Evolutionary conservation across 495 filamentous ascomycete species (phyloP).

Genomic region (Daldinia childiae): DNA sequence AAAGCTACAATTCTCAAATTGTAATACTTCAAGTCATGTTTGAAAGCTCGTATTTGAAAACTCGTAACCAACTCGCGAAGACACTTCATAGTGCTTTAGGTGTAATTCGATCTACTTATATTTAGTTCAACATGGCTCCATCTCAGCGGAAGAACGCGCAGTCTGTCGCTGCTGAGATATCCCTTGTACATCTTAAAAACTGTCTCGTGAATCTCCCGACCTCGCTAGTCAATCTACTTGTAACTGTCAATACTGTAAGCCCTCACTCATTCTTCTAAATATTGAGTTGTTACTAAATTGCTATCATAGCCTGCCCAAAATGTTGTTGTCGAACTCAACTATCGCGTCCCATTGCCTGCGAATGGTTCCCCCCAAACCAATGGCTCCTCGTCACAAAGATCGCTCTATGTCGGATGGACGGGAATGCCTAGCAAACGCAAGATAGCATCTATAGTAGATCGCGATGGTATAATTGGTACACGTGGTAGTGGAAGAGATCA

Average conservation of each 20-base stretch:
- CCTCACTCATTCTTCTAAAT: not conserved
- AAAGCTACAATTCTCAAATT: not conserved
- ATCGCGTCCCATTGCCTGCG: constrained; percentile 56
- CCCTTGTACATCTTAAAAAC: constrained; percentile 84
- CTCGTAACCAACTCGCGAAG: not conserved
- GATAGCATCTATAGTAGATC: constrained; percentile 73
- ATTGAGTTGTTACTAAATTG: constrained; percentile 19
- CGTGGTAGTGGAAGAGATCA: constrained; percentile 70
- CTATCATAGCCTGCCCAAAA: constrained; percentile 80
- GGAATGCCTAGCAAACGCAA: constrained; percentile 93
- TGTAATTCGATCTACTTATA: not conserved
- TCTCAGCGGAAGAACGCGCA: constrained; percentile 65
- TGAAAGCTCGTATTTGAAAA: not conserved
- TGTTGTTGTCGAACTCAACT: constrained; percentile 90
- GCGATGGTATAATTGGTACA: constrained; percentile 71
- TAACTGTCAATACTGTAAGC: constrained; percentile 86
- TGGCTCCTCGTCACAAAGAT: constrained; percentile 63
- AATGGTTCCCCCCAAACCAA: constrained; percentile 48
- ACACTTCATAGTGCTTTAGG: not conserved
- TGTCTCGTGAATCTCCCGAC: constrained; percentile 93
- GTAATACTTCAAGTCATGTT: constrained; percentile 8
- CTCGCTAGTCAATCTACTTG: constrained; percentile 81
- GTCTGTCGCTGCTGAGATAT: constrained; percentile 77
- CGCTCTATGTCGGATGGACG: constrained; percentile 92
- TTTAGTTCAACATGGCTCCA: constrained; percentile 61